phyloP scores from a whole-genome alignment of 495 filamentous ascomycete species.

The Penicillium riverlandense region DNA sequence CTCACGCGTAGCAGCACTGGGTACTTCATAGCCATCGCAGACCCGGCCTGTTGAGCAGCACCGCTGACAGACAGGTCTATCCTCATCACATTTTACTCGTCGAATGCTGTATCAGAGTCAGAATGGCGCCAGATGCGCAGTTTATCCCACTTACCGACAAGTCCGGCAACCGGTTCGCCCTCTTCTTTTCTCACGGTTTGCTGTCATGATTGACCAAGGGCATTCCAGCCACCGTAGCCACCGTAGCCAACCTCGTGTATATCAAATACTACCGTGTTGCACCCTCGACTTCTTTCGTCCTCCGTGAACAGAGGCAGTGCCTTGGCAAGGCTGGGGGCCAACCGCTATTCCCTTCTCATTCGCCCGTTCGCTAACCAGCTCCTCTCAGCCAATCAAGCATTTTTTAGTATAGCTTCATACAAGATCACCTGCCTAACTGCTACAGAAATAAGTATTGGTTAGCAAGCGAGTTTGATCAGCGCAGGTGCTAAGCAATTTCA shows the following conservation, averaged over 20 bases:
- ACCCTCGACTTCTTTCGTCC: not conserved
- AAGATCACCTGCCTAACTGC: not conserved
- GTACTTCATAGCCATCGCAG: not conserved
- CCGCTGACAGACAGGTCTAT: not conserved
- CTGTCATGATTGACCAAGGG: not conserved
- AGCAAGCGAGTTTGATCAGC: too few species aligned
- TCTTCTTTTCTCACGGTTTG: not conserved
- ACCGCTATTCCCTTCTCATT: not conserved
- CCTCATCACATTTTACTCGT: not conserved
- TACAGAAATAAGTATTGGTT: not conserved
- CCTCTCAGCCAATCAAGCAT: not conserved
- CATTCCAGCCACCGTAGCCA: not conserved
- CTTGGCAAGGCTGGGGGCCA: not conserved
- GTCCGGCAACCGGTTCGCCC: not conserved
- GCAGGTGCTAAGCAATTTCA: too few species aligned
- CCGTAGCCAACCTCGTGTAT: too few species aligned
- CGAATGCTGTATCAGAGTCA: not conserved
- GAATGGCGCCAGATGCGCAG: not conserved
- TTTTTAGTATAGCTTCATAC: not conserved
- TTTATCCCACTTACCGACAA: not conserved
- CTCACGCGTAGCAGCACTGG: not conserved
- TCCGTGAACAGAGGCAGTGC: not conserved
- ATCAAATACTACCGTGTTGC: not conserved
- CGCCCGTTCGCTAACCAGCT: not conserved
- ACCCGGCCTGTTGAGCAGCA: not conserved